Percentiles rank a stretch among this genome's conserved stretches.
phyloP scores from a whole-genome alignment of 148 eudicot genomes.

The Cornus controversa region DNA sequence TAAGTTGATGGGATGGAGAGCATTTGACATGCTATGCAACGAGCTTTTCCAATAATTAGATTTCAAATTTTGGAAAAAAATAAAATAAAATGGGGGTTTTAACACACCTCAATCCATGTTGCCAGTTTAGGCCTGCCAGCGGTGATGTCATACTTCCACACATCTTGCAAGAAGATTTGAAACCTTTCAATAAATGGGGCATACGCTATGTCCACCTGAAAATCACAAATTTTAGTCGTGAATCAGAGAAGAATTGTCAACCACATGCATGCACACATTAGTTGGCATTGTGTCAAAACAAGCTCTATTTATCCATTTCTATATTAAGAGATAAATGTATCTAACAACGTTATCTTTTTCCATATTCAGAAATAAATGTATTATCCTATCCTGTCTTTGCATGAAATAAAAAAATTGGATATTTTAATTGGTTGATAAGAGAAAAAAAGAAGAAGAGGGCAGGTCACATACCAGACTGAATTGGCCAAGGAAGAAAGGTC shows the following conservation, averaged over 20 bases:
- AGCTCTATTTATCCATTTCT: neutral
- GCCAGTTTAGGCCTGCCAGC: constrained; percentile 54
- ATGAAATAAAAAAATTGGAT: no score
- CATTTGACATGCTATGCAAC: no score
- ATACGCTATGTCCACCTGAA: constrained; percentile 50
- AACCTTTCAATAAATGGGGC: constrained; percentile 54
- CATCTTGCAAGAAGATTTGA: constrained; percentile 31
- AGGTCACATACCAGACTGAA: constrained; percentile 58
- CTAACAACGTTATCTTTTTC: neutral
- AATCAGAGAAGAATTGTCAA: neutral
- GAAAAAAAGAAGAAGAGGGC: neutral
- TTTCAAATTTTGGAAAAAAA: no score
- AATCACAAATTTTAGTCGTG: neutral
- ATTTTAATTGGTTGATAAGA: no score
- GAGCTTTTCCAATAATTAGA: no score
- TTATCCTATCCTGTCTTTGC: no score
- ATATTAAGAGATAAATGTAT: neutral
- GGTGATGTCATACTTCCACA: constrained; percentile 44
- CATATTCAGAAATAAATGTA: neutral
- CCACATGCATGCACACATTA: neutral
- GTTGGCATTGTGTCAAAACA: neutral
- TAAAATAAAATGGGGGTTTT: no score
- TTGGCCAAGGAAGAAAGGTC: constrained; percentile 85
- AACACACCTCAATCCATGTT: constrained; percentile 44
- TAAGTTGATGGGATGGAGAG: no score